Conservation (phyloP, 2,329 filamentous ascomycete genomes). For the Aspergillus aculeatus region DNA sequence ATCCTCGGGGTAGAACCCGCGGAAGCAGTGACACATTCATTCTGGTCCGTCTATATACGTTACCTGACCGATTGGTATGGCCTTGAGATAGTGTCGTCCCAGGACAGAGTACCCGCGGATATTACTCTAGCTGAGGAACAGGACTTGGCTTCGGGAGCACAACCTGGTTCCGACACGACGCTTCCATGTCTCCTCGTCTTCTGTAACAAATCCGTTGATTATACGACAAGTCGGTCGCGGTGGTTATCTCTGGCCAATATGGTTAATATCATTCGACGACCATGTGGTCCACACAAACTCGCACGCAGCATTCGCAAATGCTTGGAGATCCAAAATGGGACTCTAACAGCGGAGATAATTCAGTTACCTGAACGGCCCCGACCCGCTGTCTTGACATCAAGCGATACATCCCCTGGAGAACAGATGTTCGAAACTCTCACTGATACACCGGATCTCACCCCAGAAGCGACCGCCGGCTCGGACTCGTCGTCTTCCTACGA, state of each 20-base stretch:
- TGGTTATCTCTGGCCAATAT: constrained; percentile 32
- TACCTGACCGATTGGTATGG: constrained; percentile 41
- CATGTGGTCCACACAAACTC: constrained; percentile 44
- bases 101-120: constrained; percentile 28
- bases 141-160: constrained; percentile 23
- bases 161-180: constrained; percentile 14
- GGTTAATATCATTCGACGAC: constrained; percentile 41
- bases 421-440: background rate
- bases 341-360: constrained; percentile 13
- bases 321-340: constrained; percentile 19
- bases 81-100: constrained; percentile 35
- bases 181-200: constrained; percentile 38
- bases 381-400: background rate
- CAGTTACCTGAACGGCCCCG: constrained; percentile 12
- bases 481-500: background rate
- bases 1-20: constrained; percentile 30
- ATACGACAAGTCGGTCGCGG: constrained; percentile 26
- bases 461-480: background rate
- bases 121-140: constrained; percentile 37
- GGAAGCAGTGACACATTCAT: constrained; percentile 16
- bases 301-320: constrained; percentile 37
- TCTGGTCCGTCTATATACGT: constrained; percentile 29
- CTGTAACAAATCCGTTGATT: constrained; percentile 39
- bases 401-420: background rate
- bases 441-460: constrained; percentile 1